Evolutionary conservation across 352 stramenopile genomes (phyloP).

Genomic region (Pythium coloratum): DNA sequence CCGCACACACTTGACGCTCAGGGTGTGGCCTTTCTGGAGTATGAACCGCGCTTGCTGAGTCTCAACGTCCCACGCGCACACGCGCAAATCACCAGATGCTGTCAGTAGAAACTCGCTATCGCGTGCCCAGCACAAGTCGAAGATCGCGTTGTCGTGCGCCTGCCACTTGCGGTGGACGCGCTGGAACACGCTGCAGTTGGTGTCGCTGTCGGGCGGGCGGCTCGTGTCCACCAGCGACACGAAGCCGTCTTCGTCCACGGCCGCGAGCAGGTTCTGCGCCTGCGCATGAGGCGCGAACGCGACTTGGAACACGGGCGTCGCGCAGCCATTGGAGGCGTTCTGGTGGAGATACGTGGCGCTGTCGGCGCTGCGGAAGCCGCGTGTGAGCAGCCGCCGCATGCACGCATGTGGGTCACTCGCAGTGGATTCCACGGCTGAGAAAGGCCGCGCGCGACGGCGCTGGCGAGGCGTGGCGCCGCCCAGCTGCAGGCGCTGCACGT

Average conservation of each 20-base stretch:
- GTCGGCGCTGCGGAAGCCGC: conserved; percentile 36
- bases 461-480: neutral
- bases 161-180: conserved; percentile 27
- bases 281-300: conserved; percentile 32
- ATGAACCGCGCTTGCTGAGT: conserved; percentile 34
- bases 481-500: conserved; percentile 10
- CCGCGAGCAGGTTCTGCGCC: conserved; percentile 32
- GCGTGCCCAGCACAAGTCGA: conserved; percentile 62
- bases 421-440: neutral
- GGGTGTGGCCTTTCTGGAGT: conserved; percentile 42
- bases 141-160: conserved; percentile 70
- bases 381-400: conserved; percentile 33
- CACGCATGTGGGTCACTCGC: neutral
- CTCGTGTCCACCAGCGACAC: conserved; percentile 47
- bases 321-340: neutral
- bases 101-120: conserved; percentile 54
- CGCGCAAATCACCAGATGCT: conserved; percentile 54
- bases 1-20: conserved; percentile 80
- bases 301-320: conserved; percentile 54
- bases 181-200: conserved; percentile 9
- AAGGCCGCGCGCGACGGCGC: neutral
- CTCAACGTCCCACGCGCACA: conserved; percentile 60
- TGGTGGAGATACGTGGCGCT: conserved; percentile 19
- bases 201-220: neutral
- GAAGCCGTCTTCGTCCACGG: conserved; percentile 58